phyloP scores from a whole-genome alignment of 345 rosid genomes.

The Ceriops decandra region DNA sequence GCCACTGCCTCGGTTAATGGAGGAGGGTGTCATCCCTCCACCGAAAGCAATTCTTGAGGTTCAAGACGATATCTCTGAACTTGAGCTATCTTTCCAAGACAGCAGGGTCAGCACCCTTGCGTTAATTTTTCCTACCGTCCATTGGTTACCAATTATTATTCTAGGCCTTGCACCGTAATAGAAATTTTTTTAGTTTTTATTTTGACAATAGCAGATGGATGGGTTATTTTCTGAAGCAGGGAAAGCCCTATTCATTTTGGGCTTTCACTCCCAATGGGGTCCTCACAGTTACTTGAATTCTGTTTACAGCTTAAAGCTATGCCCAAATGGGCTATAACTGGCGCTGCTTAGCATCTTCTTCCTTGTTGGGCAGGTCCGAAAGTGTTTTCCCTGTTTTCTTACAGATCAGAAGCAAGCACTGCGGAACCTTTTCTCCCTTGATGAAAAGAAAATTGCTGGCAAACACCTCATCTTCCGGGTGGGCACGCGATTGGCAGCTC shows the following conservation, averaged over 20 bases:
- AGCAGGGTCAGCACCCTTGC: no score
- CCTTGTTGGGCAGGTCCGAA: conserved; percentile 51
- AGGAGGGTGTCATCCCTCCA: conserved; percentile 84
- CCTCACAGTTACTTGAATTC: conserved; percentile 46
- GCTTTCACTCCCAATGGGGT: conserved; percentile 77
- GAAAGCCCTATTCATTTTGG: conserved; percentile 65
- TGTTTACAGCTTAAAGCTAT: no score
- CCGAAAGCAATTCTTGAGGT: conserved; percentile 57
- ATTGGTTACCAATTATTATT: no score
- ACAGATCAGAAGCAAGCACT: conserved; percentile 70
- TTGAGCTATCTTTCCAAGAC: conserved; percentile 32
- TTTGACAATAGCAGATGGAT: conserved; percentile 47
- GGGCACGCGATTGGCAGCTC: conserved; percentile 89
- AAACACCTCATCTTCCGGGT: conserved; percentile 82
- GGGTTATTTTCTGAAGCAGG: conserved; percentile 72
- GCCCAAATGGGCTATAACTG: no score
- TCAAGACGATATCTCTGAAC: conserved; percentile 54
- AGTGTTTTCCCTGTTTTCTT: conserved; percentile 73
- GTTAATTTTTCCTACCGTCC: no score
- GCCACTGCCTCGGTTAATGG: conserved; percentile 69
- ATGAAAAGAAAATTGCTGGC: conserved; percentile 80
- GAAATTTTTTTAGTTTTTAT: no score
- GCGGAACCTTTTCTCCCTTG: conserved; percentile 90
- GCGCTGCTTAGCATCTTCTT: no score
- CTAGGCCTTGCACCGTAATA: no score